Evolutionary conservation across 1,284 basidiomycete species (phyloP).

Genomic region (Tetrapyrgos nigripes): DNA sequence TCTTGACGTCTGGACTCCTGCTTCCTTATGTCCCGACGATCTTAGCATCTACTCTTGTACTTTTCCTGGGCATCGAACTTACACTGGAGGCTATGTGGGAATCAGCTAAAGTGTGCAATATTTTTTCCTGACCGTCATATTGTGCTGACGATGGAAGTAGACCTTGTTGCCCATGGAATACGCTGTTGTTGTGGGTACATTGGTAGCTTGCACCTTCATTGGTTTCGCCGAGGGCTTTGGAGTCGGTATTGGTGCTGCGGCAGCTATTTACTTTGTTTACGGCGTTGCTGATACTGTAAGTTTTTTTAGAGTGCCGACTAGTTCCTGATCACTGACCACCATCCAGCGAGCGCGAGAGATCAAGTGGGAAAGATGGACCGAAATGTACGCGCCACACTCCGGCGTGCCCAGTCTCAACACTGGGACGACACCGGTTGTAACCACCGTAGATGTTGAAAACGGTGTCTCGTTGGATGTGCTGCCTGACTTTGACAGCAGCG

Average conservation of each 20-base stretch:
- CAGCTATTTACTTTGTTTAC: slow-evolving; percentile 24
- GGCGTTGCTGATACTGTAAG: slow-evolving; percentile 31
- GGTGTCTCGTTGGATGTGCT: not conserved
- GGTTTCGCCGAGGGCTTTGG: slow-evolving; percentile 32
- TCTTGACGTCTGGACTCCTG: slow-evolving; percentile 23
- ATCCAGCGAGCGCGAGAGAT: slow-evolving; percentile 8
- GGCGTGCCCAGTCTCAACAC: not conserved
- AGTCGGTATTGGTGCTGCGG: slow-evolving; percentile 26
- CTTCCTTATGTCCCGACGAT: slow-evolving; percentile 30
- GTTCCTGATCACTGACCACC: not conserved
- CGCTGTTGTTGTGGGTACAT: slow-evolving; percentile 25
- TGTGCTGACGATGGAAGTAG: not conserved
- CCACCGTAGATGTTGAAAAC: not conserved
- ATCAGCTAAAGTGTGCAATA: slow-evolving; percentile 13
- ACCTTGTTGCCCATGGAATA: slow-evolving; percentile 25
- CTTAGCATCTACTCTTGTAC: slow-evolving; percentile 25
- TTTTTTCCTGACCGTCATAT: not conserved
- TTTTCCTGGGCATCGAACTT: slow-evolving; percentile 30
- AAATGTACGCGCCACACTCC: slow-evolving; percentile 12
- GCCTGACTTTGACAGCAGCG: not conserved
- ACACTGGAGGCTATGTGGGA: slow-evolving; percentile 30
- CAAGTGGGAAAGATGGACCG: not conserved
- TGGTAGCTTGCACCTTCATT: slow-evolving; percentile 26
- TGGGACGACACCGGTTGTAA: not conserved
- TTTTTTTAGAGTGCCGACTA: not conserved